phyloP scores from a whole-genome alignment of 805 yeast genomes.

The Torulaspora maleeae region DNA sequence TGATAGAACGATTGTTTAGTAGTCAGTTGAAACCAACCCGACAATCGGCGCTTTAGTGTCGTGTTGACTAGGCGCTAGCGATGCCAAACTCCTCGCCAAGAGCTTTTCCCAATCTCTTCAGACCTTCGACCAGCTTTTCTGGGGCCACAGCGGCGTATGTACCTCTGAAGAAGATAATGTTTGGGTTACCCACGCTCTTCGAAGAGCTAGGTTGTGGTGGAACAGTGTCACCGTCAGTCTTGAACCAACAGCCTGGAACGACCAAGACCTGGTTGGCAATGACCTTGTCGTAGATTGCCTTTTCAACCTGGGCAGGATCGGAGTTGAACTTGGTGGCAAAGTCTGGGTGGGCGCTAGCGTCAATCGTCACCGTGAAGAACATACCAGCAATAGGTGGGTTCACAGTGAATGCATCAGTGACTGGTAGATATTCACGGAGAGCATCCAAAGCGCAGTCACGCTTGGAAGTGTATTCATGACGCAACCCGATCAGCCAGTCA shows the following conservation, averaged over 20 bases:
- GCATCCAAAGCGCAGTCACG: slow-evolving; percentile 85
- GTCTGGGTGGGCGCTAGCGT: slow-evolving; percentile 76
- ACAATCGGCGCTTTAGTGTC: background rate
- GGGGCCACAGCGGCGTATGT: slow-evolving; percentile 82
- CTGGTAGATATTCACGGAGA: slow-evolving; percentile 49
- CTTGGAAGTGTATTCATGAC: slow-evolving; percentile 79
- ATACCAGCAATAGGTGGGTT: slow-evolving; percentile 78
- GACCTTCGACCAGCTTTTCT: slow-evolving; percentile 54
- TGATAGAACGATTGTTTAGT: too few relatives aligned
- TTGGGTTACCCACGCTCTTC: slow-evolving; percentile 40
- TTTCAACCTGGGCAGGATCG: slow-evolving; percentile 64
- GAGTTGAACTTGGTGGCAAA: slow-evolving; percentile 50
- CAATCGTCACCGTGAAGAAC: slow-evolving; percentile 73
- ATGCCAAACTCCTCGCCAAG: slow-evolving; percentile 46
- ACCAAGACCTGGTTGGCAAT: slow-evolving; percentile 59
- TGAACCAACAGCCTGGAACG: slow-evolving; percentile 84
- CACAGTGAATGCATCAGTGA: slow-evolving; percentile 32
- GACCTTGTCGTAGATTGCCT: slow-evolving; percentile 55
- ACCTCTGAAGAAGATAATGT: slow-evolving; percentile 71
- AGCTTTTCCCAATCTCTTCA: slow-evolving; percentile 65
- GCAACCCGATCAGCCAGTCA: slow-evolving; percentile 82
- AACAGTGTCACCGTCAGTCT: slow-evolving; percentile 47
- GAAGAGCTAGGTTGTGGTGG: slow-evolving; percentile 54
- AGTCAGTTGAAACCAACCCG: too few relatives aligned
- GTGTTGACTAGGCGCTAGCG: background rate